Evolutionary conservation across 306 rosid genomes (phyloP).

Genomic region (Quercus variabilis): DNA sequence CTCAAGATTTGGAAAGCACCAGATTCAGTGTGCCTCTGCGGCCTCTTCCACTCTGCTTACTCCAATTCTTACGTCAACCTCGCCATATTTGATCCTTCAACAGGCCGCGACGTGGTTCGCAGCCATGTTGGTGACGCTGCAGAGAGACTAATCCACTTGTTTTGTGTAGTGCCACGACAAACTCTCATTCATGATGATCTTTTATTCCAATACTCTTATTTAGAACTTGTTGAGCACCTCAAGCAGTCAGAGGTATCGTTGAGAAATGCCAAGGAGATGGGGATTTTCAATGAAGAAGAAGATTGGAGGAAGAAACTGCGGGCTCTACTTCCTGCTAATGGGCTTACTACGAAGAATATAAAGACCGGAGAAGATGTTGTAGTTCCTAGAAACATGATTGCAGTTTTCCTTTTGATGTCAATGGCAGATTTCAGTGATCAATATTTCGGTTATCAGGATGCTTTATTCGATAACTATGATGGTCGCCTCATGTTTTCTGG

Average conservation of each 20-base stretch:
- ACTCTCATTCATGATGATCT: conserved; percentile 76
- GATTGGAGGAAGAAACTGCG: conserved; percentile 68
- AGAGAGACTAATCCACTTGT: conserved; percentile 65
- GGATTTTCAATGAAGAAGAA: conserved; percentile 33
- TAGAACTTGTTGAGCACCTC: conserved; percentile 55
- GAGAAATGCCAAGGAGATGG: conserved; percentile 35
- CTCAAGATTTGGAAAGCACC: conserved; percentile 74
- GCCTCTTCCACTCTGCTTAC: conserved; percentile 91
- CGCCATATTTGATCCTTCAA: conserved; percentile 81
- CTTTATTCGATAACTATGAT: conserved; percentile 48
- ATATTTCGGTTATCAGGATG: conserved; percentile 65
- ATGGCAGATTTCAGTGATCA: conserved; percentile 89
- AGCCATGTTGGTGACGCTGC: conserved; percentile 58
- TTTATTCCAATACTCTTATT: conserved; percentile 57
- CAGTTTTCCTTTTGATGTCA: conserved; percentile 67
- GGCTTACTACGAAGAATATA: conserved; percentile 57
- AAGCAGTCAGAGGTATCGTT: conserved; percentile 35
- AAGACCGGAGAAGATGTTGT: conserved; percentile 56
- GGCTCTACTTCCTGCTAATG: conserved; percentile 51
- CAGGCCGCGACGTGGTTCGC: conserved; percentile 66
- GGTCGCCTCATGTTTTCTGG: conserved; percentile 62
- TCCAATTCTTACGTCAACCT: conserved; percentile 93
- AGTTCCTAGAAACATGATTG: conserved; percentile 66
- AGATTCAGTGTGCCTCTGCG: conserved; percentile 54
- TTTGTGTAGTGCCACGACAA: conserved; percentile 77